phyloP scores from a whole-genome alignment of 768 basidiomycete species.

The Mycena rebaudengoi region DNA sequence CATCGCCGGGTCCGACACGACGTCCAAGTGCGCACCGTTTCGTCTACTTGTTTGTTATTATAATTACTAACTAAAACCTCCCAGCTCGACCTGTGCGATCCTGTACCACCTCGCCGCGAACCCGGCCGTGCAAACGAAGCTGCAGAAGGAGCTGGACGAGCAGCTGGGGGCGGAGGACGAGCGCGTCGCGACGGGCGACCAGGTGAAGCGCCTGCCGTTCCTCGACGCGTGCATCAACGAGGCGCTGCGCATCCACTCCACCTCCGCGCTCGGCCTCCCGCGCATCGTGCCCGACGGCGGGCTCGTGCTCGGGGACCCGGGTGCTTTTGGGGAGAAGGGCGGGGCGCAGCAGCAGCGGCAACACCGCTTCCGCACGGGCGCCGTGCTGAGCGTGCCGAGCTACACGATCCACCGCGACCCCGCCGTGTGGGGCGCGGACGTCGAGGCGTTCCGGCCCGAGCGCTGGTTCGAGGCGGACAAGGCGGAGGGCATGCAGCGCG shows the following conservation, averaged over 20 bases:
- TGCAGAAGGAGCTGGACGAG: slow-evolving; percentile 62
- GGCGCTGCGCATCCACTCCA: slow-evolving; percentile 84
- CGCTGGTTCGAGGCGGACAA: slow-evolving; percentile 81
- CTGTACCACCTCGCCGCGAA: slow-evolving; percentile 70
- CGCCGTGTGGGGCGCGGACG: slow-evolving; percentile 80
- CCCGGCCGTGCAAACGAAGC: slow-evolving; percentile 58
- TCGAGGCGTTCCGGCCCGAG: slow-evolving; percentile 79
- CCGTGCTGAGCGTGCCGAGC: slow-evolving; percentile 81
- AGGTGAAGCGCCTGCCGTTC: slow-evolving; percentile 79
- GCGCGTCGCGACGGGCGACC: slow-evolving; percentile 65
- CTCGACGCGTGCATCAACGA: slow-evolving; percentile 91
- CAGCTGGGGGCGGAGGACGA: slow-evolving; percentile 61
- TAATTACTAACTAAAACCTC: neutral
- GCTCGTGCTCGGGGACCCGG: slow-evolving; percentile 64
- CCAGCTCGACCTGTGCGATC: slow-evolving; percentile 89
- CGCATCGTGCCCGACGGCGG: slow-evolving; percentile 81
- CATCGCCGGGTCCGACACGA: slow-evolving; percentile 92
- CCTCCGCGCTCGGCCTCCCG: slow-evolving; percentile 85
- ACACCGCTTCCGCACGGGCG: slow-evolving; percentile 73
- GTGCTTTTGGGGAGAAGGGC: no score
- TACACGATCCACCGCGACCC: slow-evolving; percentile 84
- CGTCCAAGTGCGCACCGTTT: slow-evolving; percentile 75
- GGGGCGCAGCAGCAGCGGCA: no score
- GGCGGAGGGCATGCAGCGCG: slow-evolving; percentile 63
- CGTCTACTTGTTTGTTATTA: neutral